Base-by-base conservation (phyloP, 2,329 filamentous ascomycete species). In the Penicillium sclerotigenum region DNA sequence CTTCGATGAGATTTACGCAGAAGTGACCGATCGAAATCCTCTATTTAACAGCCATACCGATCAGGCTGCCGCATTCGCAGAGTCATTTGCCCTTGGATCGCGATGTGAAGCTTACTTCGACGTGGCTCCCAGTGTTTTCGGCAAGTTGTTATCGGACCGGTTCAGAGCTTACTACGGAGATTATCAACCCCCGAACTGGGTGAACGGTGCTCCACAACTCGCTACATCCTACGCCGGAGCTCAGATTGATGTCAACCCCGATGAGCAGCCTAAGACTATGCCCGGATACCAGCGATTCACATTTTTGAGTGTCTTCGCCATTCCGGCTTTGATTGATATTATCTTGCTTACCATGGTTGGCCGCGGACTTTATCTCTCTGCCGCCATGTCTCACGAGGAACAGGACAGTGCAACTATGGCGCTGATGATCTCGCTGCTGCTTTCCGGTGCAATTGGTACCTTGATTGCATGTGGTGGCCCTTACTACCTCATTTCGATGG, bases 91-190 rank as follows among this genome's bases (percentile, higher is more conserved):
- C 0, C 73, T 86, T 1, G 84, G 84, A 1, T 86, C 84, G 4
- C 81, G 83, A 52, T 87, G 84, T 63, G 83, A 86, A 57, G 77
- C 80, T 0, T 87, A 86, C 64, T 85, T 87, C 56, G 83, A 83
- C 56, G 78, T 86, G 47, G 65, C 73, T 2, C 80, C 80, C 2
- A 77, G 77, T 29, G 73, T 74, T 5, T 71, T 83, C 33, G 80
- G 80, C 48, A 76, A 76, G 53, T 60, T 76, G 29, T 61, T 77
- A 9, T 72, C 72, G 1, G 64, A 71, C 57, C 70, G 75, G 4
- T 78, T 81, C 61, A 70, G 78, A 26, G 68, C 71, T 20, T 71
- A 77, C 43, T 79, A 80, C 54, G 73, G 68, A n/a, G 67, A 77
- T 28, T 71, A 79, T 33, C 75, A 79, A 48, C 80, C 79, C 16